Base-by-base conservation (phyloP, 129 eudicot genomes). In the Flaveria ramosissima region DNA sequence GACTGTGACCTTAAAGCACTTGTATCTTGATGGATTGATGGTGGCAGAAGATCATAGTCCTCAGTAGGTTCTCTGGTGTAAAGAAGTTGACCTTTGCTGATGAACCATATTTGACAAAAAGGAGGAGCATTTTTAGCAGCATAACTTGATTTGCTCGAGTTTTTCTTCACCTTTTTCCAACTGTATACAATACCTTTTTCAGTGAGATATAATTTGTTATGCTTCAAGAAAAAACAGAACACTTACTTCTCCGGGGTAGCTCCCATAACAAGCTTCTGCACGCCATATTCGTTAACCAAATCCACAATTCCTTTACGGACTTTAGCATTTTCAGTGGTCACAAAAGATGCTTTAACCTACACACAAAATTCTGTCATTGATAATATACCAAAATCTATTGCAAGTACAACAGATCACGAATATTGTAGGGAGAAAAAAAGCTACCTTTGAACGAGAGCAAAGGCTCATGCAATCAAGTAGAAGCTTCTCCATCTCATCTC, bases 221-320 rank as follows among this genome's bases (percentile, higher is more conserved):
- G 53, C 19, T 21, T 64, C 20, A 52, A 45, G 21, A 47, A 39
- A 15, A 0, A 72, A 39, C 16, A 20, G 10, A 79, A 41, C 19
- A 81, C 92, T 63, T 89, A 92, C 96, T 78, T 80, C 27, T 86
- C 85, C 6, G 88, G 83, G 6, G 73, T 67, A 73, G 90, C 96
- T 75, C 92, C 97, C 81, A 92, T 80, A 64, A 92, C 89, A 81
- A 92, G 96, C 85, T 84, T 92, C 73, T 68, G 85, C 21, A 89
- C 76, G 24, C 78, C 80, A 80, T 81, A 83, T 75, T 77, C 66
- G 4, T 77, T 77, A 56, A 92, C 84, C 48, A 89, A 74, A 84
- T 92, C 83, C 78, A 89, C 77, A 46, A 89, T 88, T 48, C 91
- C 93, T 46, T 84, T 86, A 57, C 81, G 86, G 64, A 89, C 90